Percentiles rank a stretch among this genome's conserved stretches.
phyloP scores from a whole-genome alignment of 495 filamentous ascomycete genomes.

The Tricharina praecox region DNA sequence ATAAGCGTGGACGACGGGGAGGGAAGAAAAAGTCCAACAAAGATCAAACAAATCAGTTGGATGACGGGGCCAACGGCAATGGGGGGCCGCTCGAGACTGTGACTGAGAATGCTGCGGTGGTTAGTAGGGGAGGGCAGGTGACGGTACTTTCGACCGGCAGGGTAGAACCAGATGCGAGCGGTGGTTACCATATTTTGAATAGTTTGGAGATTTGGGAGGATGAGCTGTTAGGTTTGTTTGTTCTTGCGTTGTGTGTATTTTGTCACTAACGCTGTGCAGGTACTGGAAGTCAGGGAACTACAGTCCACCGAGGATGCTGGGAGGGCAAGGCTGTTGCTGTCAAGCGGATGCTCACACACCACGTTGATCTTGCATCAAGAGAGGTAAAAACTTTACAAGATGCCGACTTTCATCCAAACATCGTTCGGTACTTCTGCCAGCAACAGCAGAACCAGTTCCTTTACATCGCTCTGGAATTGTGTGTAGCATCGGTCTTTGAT shows the following conservation, averaged over 20 bases:
- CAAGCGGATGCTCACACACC: constrained; percentile 87
- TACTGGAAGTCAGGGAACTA: constrained; percentile 64
- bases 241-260: background rate
- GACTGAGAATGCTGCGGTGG: no score
- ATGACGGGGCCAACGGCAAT: no score
- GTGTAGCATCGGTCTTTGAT: constrained; percentile 80
- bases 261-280: constrained; percentile 14
- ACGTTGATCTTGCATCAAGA: constrained; percentile 87
- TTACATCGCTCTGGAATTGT: constrained; percentile 93
- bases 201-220: constrained; percentile 54
- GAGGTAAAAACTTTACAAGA: constrained; percentile 79
- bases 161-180: constrained; percentile 7
- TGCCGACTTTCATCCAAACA: constrained; percentile 89
- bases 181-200: constrained; percentile 11
- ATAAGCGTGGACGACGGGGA: constrained; percentile 63
- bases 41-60: no score
- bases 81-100: no score
- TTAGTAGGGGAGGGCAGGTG: constrained; percentile 18
- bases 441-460: constrained; percentile 78
- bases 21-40: constrained; percentile 33
- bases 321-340: constrained; percentile 87
- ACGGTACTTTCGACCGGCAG: constrained; percentile 24
- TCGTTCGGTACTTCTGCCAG: constrained; percentile 89
- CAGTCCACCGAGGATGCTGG: constrained; percentile 70
- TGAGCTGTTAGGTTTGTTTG: constrained; percentile 1